phyloP scores from a whole-genome alignment of 805 yeast genomes.

The Nakazawaea laoshanensis region DNA sequence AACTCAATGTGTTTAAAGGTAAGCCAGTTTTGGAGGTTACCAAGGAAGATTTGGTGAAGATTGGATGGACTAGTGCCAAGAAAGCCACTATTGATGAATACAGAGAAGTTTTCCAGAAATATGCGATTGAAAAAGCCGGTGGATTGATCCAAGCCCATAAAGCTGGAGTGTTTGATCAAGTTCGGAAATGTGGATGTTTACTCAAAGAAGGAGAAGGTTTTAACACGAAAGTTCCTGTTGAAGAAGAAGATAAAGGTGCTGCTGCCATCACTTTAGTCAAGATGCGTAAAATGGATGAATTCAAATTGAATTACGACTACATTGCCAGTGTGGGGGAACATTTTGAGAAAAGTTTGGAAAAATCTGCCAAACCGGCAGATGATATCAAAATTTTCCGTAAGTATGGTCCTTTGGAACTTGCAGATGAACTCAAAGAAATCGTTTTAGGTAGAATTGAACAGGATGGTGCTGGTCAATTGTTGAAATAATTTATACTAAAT shows the following conservation, averaged over 20 bases:
- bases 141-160: conserved; percentile 71
- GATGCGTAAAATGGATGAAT: conserved; percentile 29
- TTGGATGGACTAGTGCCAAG: conserved; percentile 96
- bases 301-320: conserved; percentile 48
- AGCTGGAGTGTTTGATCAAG: conserved; percentile 55
- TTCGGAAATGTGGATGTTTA: conserved; percentile 49
- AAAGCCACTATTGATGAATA: conserved; percentile 64
- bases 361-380: conserved; percentile 23
- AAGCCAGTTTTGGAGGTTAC: conserved; percentile 27
- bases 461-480: conserved; percentile 18
- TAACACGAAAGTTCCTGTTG: conserved; percentile 40
- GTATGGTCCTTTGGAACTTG: conserved; percentile 49
- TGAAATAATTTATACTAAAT: conserved; percentile 5
- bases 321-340: conserved; percentile 39
- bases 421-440: conserved; percentile 29
- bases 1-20: conserved; percentile 26
- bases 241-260: conserved; percentile 26
- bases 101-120: conserved; percentile 58
- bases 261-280: conserved; percentile 25
- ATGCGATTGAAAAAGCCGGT: conserved; percentile 57
- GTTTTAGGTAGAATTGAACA: conserved; percentile 29
- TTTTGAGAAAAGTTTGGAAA: conserved; percentile 28
- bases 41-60: conserved; percentile 45
- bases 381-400: conserved; percentile 57
- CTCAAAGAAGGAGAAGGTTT: conserved; percentile 81